Conservation (phyloP, 2,329 filamentous ascomycete genomes). For the Colletotrichum filicis region DNA sequence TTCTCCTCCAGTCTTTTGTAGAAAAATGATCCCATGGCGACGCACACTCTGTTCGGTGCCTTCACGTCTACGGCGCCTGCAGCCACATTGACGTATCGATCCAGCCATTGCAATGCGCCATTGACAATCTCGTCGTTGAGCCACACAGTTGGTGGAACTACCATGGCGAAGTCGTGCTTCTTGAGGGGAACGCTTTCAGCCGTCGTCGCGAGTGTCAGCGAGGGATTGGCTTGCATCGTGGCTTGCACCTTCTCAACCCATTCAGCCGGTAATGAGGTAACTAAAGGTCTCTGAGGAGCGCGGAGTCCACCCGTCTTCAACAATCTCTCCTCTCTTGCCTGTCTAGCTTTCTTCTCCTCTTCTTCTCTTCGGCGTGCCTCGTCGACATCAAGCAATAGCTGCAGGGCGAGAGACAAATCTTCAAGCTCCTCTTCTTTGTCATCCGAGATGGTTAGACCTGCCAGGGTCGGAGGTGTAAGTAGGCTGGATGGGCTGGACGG, state of each 20-base stretch:
- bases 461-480: constrained; percentile 4
- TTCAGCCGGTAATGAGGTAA: constrained; percentile 16
- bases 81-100: constrained; percentile 66
- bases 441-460: constrained; percentile 29
- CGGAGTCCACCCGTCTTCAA: constrained; percentile 33
- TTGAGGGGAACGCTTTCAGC: constrained; percentile 38
- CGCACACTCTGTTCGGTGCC: constrained; percentile 64
- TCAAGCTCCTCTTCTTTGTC: constrained; percentile 34
- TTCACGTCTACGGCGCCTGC: constrained; percentile 59
- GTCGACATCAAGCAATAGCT: constrained; percentile 26
- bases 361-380: constrained; percentile 28
- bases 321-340: constrained; percentile 13
- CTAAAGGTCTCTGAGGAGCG: constrained; percentile 14
- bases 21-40: constrained; percentile 75
- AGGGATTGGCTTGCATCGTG: constrained; percentile 1
- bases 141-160: constrained; percentile 70
- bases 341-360: constrained; percentile 21
- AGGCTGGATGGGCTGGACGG: constrained; percentile 7
- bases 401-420: constrained; percentile 30
- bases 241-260: constrained; percentile 21
- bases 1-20: constrained; percentile 64
- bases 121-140: constrained; percentile 84
- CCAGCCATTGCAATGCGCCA: constrained; percentile 70
- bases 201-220: constrained; percentile 22
- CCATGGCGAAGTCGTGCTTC: constrained; percentile 70